Evolutionary conservation across 106 monocot species (phyloP), one percentile per base, ranked within the genome.

Genomic region (Platanthera guangdongensis): DNA sequence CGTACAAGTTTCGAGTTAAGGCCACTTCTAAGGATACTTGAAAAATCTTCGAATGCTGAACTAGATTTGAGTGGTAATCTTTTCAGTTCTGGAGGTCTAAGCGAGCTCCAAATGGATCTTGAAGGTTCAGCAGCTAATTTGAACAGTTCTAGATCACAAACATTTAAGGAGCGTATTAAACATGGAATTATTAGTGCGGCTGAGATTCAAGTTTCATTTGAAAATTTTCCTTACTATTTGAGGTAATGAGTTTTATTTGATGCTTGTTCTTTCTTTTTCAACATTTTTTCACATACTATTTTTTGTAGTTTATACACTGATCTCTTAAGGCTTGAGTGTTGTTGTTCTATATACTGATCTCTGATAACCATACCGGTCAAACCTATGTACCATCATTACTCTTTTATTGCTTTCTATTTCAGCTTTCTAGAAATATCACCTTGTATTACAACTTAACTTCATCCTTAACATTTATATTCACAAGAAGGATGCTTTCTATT

Each of bases 151-250:
- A 86, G 82, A 85, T 83, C 77, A 48, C 84, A 93, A 86, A 86
- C 79, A 68, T 89, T 89, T 70, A 93, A 93, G 59, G 91, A 90
- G 73, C 65, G 54, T 16, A 80, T 99, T 77, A 92, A 78, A 74
- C 80, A 86, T 51, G 86, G 90, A 50, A 94, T 99, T 88, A 76
- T 92, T 76, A 84, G 50, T 81, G 63, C 90, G 45, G 76, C 49
- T 77, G 85, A 92, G 68, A 86, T 88, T 5, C 67, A 92, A 53
- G 79, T 90, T 82, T 85, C 92, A 9, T 90, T 94, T 79, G 90
- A 99, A 39, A 86, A 84, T 74, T 94, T 99, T 74, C 99, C 99
- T 15, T 99, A 99, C 67, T 99, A 86, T 80, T 39, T 99, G 71
- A 94, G 99, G 99, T 99, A 18, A 39, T 3, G 49, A 51, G 19